Evolutionary conservation across 2,329 filamentous ascomycete species (phyloP).

Genomic region (Sporothrix brasiliensis): DNA sequence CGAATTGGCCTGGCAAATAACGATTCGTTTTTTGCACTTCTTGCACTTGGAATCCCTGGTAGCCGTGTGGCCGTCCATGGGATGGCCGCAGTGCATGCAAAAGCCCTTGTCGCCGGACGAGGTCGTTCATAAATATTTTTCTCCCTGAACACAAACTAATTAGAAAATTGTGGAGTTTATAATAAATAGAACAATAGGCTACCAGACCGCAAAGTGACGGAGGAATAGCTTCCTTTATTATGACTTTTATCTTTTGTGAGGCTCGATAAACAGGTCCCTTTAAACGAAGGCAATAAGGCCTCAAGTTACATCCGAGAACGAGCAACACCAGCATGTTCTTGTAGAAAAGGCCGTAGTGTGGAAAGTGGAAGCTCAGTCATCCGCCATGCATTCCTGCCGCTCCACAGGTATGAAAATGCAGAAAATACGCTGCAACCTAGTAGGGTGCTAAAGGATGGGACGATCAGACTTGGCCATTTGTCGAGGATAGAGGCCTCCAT

Average conservation of each 20-base stretch:
- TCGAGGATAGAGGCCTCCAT: background rate
- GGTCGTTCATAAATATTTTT: constrained; percentile 11
- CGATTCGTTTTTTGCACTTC: constrained; percentile 1
- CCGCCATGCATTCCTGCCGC: no score
- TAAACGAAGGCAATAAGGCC: background rate
- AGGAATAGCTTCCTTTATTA: background rate
- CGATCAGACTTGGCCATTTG: background rate
- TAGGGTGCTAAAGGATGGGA: background rate
- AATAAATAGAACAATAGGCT: background rate
- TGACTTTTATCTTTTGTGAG: background rate
- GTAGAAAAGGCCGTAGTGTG: constrained; percentile 16
- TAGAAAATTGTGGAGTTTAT: background rate
- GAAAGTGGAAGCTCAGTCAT: no score
- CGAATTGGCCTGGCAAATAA: background rate
- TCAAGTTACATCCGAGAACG: background rate
- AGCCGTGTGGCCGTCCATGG: background rate
- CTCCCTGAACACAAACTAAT: background rate
- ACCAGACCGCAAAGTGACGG: background rate
- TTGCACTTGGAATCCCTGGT: constrained; percentile 1
- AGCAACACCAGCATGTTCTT: background rate
- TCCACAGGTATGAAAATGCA: background rate
- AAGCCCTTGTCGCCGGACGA: background rate
- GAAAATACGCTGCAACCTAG: background rate
- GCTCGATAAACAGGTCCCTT: background rate
- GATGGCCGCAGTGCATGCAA: background rate